Base-by-base conservation (phyloP, 2,329 filamentous ascomycete species). In the Phaeosphaeriaceae sp. region DNA sequence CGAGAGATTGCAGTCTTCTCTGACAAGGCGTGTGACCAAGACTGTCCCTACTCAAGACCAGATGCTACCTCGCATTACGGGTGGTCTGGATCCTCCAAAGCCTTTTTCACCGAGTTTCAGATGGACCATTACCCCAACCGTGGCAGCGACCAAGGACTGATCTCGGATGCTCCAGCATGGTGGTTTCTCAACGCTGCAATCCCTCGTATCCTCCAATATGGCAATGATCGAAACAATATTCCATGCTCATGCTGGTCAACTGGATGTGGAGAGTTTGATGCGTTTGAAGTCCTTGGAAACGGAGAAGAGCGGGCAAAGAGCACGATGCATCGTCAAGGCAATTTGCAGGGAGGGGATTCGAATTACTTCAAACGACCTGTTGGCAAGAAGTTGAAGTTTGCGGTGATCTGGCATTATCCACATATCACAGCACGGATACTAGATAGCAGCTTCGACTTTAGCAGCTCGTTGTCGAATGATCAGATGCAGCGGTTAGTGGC, bases 131-230 rank as follows among this genome's bases (percentile, higher is more conserved):
- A 69, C 39, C 56, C 67, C 34, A 74, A 72, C 37, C 41, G 48
- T n/a, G 63, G 62, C 35, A 58, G 34, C 2, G 64, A 70, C 29
- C 62, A 70, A 50, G 68, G 70, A 7, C 52, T 66, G 20, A 82
- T 85, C 64, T 77, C 70, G 34, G 84, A 92, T 73, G 88, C 88
- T 81, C 88, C 89, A 7, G 86, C 88, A 34, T 81, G 87, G 71
- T 92, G 89, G 89, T 77, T 87, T 41, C 82, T 92, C 52, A 92
- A 92, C 74, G 85, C 83, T 15, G 80, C 83, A 52, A 89, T 92
- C 53, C 84, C 88, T 20, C 85, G 85, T 52, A 86, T 87, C 4
- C 76, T 81, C 4, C 88, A 92, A 71, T 92, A 92, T 75, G 80
- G 80, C 55, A 74, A 76, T 39, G 69, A 76, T 6, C 71, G 75